phyloP scores from a whole-genome alignment of 2,329 filamentous ascomycete species.

The Hypoxylon sp. region DNA sequence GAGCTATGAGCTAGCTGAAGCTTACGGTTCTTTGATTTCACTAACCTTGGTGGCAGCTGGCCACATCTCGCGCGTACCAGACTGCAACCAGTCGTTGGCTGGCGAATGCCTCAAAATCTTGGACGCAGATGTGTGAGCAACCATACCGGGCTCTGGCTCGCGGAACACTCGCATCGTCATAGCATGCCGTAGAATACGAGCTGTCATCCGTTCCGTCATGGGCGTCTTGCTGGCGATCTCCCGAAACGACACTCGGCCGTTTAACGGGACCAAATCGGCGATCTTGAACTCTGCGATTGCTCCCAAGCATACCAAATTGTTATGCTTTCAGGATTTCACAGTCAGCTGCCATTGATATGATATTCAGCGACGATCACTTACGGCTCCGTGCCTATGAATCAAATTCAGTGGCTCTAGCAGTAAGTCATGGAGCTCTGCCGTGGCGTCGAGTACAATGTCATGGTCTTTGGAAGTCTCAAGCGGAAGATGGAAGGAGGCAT shows the following conservation, averaged over 20 bases:
- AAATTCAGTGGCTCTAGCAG: neutral
- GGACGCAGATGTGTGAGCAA: neutral
- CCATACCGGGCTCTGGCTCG: neutral
- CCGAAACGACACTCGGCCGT: neutral
- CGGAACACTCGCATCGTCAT: neutral
- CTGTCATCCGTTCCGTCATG: neutral
- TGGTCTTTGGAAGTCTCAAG: no score
- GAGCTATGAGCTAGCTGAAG: neutral
- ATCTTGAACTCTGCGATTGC: neutral
- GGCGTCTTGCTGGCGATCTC: neutral
- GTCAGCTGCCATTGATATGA: neutral
- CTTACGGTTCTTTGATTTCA: neutral
- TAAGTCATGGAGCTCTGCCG: neutral
- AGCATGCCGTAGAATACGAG: neutral
- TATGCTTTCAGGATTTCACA: neutral
- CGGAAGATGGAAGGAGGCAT: no score
- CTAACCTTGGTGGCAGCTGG: neutral
- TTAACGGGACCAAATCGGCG: neutral
- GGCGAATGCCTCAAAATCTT: neutral
- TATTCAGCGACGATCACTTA: neutral
- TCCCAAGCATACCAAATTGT: neutral
- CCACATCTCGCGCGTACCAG: neutral
- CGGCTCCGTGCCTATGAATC: neutral
- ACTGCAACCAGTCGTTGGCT: neutral
- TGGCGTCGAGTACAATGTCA: neutral